Evolutionary conservation across 345 rosid genomes (phyloP).

Genomic region (Linum tenue): DNA sequence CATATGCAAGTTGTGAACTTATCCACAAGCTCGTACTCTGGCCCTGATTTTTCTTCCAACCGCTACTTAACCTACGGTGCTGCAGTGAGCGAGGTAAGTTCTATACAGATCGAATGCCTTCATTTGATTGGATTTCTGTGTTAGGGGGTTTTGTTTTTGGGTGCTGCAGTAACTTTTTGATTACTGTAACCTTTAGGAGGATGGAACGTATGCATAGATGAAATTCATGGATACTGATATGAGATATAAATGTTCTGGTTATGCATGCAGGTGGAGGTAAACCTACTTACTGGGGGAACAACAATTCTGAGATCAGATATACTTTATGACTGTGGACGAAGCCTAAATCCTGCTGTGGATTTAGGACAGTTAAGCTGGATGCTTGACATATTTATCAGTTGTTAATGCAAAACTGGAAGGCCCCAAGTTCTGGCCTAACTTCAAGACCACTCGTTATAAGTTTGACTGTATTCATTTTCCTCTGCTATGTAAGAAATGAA

Average conservation of each 20-base stretch:
- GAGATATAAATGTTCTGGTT: neutral
- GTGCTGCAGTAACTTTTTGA: too few species aligned
- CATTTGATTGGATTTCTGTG: neutral
- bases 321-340: constrained; percentile 1
- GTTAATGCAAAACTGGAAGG: too few species aligned
- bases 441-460: too few species aligned
- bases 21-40: neutral
- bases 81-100: constrained; percentile 1
- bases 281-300: neutral
- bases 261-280: constrained; percentile 4
- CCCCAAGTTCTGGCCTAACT: too few species aligned
- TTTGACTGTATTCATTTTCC: neutral
- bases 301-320: constrained; percentile 3
- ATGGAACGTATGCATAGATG: neutral
- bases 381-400: neutral
- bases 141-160: too few species aligned
- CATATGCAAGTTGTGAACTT: neutral
- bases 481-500: neutral
- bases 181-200: too few species aligned
- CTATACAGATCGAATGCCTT: neutral
- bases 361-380: neutral
- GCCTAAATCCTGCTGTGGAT: constrained; percentile 4
- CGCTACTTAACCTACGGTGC: constrained; percentile 1
- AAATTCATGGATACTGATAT: neutral
- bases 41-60: neutral